Conservation (phyloP, 768 basidiomycete species). For the Dendrothele bispora region DNA sequence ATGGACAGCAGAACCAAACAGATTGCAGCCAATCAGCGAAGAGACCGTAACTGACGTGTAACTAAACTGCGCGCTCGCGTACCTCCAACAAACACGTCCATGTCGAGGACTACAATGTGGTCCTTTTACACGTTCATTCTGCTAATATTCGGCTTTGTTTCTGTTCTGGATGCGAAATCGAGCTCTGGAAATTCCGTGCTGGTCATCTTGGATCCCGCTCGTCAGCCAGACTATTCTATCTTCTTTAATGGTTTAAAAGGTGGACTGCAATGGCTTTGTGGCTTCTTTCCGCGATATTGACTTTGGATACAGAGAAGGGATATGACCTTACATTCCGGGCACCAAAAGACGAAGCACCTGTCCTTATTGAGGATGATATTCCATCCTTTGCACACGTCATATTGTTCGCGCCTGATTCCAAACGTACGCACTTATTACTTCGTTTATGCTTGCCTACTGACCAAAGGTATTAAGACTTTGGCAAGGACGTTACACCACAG, state of each 20-base stretch:
- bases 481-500: constrained; percentile 80
- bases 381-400: constrained; percentile 84
- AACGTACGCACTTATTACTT: constrained; percentile 49
- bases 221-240: constrained; percentile 73
- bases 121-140: constrained; percentile 34
- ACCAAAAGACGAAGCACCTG: constrained; percentile 72
- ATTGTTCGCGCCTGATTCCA: constrained; percentile 81
- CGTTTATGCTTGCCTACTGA: constrained; percentile 4
- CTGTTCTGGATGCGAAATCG: constrained; percentile 56
- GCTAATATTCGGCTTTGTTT: constrained; percentile 28
- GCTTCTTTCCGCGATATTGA: not conserved
- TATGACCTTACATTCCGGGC: constrained; percentile 86
- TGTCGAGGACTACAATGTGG: constrained; percentile 33
- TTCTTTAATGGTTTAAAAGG: constrained; percentile 83
- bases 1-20: too few species aligned
- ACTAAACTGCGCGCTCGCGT: not conserved
- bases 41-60: too few species aligned
- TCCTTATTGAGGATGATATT: constrained; percentile 67
- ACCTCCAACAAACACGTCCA: constrained; percentile 4
- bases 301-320: constrained; percentile 58
- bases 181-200: constrained; percentile 82
- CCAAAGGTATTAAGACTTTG: constrained; percentile 46
- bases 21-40: too few species aligned
- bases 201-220: constrained; percentile 74
- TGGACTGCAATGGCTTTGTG: constrained; percentile 29